Evolutionary conservation across 441 rosid genomes (phyloP).

Genomic region (Pelargonium myrrhifolium): DNA sequence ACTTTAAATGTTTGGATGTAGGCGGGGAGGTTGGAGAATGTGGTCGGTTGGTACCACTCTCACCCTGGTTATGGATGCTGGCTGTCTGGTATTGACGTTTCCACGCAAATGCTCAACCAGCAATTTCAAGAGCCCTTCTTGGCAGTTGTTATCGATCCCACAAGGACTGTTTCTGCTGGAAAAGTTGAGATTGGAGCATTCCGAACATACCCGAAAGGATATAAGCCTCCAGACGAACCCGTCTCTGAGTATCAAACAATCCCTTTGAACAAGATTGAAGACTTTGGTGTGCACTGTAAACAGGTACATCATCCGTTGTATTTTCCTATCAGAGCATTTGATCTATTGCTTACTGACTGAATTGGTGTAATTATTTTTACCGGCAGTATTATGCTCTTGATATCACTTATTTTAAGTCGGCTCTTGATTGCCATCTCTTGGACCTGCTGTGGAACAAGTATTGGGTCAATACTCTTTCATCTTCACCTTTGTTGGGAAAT

Average conservation of each 20-base stretch:
- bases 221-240: slow-evolving; percentile 83
- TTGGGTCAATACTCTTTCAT: slow-evolving; percentile 97
- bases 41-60: slow-evolving; percentile 96
- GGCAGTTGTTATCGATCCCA: slow-evolving; percentile 97
- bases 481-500: slow-evolving; percentile 91
- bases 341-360: slow-evolving; percentile 16
- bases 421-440: slow-evolving; percentile 91
- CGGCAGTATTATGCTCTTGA: slow-evolving; percentile 84
- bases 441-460: slow-evolving; percentile 98
- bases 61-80: slow-evolving; percentile 99
- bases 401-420: slow-evolving; percentile 92
- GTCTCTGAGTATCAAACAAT: slow-evolving; percentile 95
- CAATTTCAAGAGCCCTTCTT: slow-evolving; percentile 93
- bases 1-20: slow-evolving; percentile 19
- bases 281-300: slow-evolving; percentile 94
- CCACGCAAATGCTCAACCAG: slow-evolving; percentile 96
- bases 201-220: slow-evolving; percentile 92
- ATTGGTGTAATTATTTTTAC: slow-evolving; percentile 7
- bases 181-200: slow-evolving; percentile 99
- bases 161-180: slow-evolving; percentile 97
- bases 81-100: slow-evolving; percentile 96
- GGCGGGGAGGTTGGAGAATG: slow-evolving; percentile 97
- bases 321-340: neutral
- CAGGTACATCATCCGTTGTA: slow-evolving; percentile 42
- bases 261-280: slow-evolving; percentile 93